These are phyloP conservation scores for Pseudogymnoascus sp. DNA, from an alignment of 2,329 filamentous ascomycete genomes.

Conservation along the genomic window DNA sequence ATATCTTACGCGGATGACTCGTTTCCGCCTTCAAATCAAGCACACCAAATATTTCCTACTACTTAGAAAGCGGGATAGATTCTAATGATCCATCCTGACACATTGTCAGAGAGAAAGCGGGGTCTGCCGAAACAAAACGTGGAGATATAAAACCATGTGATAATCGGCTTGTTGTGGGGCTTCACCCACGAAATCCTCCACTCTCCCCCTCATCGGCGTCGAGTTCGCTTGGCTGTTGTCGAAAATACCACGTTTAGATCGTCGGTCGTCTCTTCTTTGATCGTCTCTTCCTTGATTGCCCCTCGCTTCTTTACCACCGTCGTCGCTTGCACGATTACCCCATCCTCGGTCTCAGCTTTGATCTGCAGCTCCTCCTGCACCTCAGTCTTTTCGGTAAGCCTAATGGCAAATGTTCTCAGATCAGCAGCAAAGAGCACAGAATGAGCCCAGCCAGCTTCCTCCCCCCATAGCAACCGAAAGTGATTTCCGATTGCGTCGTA, in stretches of 20 bases:
- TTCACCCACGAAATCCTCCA: neutral
- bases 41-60: neutral
- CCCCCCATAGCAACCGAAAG: conserved; percentile 83
- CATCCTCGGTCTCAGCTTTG: conserved; percentile 23
- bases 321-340: conserved; percentile 5
- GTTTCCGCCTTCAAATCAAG: neutral
- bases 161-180: neutral
- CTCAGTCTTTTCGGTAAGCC: conserved; percentile 38
- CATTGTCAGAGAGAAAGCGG: neutral
- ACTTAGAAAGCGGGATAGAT: neutral
- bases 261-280: conserved; percentile 8
- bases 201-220: neutral
- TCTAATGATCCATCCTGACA: neutral
- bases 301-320: conserved; percentile 17
- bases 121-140: conserved; percentile 7
- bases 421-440: conserved; percentile 95
- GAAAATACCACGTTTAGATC: conserved; percentile 6
- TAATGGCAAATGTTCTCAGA: conserved; percentile 72
- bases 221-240: neutral
- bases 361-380: conserved; percentile 37
- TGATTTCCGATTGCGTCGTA: conserved; percentile 88
- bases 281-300: conserved; percentile 1
- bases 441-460: conserved; percentile 94
- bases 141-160: neutral
- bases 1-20: neutral